phyloP scores from a whole-genome alignment of 139 green algal genomes.

The Haematococcus lacustris region DNA sequence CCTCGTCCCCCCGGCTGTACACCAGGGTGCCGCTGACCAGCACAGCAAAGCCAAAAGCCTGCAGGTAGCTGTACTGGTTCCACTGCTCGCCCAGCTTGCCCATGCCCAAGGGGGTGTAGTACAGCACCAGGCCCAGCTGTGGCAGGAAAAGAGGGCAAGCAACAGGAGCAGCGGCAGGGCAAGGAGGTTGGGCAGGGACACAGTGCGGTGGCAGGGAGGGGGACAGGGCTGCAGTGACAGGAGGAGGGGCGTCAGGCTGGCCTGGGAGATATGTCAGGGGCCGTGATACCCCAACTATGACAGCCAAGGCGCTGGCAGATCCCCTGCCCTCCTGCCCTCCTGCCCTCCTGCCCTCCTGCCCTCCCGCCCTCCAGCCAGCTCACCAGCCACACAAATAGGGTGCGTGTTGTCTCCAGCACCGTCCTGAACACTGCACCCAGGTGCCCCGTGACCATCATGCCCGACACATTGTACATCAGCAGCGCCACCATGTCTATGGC shows the following conservation, averaged over 20 bases:
- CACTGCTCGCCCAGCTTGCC: slow-evolving; percentile 50
- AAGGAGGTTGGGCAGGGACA: no score
- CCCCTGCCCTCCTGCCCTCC: no score
- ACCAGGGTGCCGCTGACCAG: slow-evolving; percentile 43
- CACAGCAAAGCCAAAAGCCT: slow-evolving; percentile 38
- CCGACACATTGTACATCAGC: slow-evolving; percentile 59
- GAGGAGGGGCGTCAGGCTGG: no score
- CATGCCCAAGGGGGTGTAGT: slow-evolving; percentile 44
- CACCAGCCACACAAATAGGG: slow-evolving; percentile 70
- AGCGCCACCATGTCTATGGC: slow-evolving; percentile 62
- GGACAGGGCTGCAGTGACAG: no score
- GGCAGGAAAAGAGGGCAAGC: no score
- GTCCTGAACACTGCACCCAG: slow-evolving; percentile 60
- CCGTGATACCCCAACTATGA: neutral
- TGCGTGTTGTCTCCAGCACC: slow-evolving; percentile 68
- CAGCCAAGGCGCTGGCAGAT: neutral
- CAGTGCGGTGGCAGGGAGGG: no score
- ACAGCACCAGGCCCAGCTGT: slow-evolving; percentile 44
- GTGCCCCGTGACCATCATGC: slow-evolving; percentile 57
- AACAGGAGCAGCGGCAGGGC: neutral
- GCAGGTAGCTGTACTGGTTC: slow-evolving; percentile 44
- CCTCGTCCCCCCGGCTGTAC: slow-evolving; percentile 38
- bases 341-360: no score
- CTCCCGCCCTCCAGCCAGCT: no score
- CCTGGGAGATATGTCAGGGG: no score